Conservation (phyloP, 1,284 basidiomycete species). For the Ceratobasidium sp. region DNA sequence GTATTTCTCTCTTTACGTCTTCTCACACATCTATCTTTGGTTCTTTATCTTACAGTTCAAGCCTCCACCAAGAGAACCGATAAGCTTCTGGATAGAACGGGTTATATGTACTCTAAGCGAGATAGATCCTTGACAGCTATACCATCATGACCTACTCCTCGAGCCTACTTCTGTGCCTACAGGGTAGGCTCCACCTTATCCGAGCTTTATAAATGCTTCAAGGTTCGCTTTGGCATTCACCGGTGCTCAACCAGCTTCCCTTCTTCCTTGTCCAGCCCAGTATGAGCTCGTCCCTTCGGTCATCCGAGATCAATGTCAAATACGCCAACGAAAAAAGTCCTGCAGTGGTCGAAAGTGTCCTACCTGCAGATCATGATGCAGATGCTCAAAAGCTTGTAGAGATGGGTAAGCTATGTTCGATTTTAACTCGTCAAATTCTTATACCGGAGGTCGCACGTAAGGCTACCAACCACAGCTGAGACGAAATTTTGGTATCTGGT, state of each 20-base stretch:
- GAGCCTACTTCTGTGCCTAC: slow-evolving; percentile 14
- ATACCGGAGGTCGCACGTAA: no score
- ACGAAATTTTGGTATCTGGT: slow-evolving; percentile 34
- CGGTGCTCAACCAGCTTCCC: not conserved
- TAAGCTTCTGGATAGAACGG: not conserved
- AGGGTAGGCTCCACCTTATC: not conserved
- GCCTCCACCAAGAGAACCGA: not conserved
- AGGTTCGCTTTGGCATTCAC: not conserved
- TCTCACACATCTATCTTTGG: not conserved
- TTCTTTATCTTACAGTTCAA: not conserved
- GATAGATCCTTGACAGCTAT: not conserved
- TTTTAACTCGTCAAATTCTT: not conserved
- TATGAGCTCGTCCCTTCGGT: slow-evolving; percentile 18
- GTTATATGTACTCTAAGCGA: slow-evolving; percentile 8
- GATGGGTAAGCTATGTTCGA: not conserved
- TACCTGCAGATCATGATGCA: slow-evolving; percentile 1
- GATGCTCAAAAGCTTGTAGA: slow-evolving; percentile 32
- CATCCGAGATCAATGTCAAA: slow-evolving; percentile 15
- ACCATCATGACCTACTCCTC: slow-evolving; percentile 7
- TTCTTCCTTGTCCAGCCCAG: not conserved
- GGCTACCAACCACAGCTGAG: slow-evolving; percentile 28
- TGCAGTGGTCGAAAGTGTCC: not conserved
- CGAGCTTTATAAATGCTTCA: slow-evolving; percentile 3
- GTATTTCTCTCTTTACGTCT: not conserved
- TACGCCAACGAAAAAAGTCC: not conserved